These are phyloP conservation scores for Salix dunnii DNA, from an alignment of 345 rosid genomes.

Conservation along the genomic window DNA sequence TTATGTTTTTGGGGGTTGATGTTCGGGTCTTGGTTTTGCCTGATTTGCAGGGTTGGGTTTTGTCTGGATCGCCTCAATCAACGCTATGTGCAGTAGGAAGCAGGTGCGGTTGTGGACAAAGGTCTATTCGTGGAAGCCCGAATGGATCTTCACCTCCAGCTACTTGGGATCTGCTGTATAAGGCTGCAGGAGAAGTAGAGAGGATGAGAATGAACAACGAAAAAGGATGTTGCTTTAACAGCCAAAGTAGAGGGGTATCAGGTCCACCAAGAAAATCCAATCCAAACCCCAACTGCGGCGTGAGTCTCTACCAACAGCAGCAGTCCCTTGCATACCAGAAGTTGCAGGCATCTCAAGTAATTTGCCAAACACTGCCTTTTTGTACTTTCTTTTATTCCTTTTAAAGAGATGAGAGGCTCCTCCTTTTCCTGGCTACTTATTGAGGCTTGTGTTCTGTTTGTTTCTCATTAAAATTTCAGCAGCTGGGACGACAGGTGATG, in stretches of 20 bases:
- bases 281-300: constrained; percentile 24
- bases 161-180: constrained; percentile 53
- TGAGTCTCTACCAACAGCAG: constrained; percentile 19
- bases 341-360: constrained; percentile 56
- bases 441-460: not conserved
- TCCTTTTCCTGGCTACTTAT: not conserved
- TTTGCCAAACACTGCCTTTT: not conserved
- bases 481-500: constrained; percentile 50
- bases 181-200: constrained; percentile 57
- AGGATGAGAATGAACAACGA: constrained; percentile 18
- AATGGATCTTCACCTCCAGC: constrained; percentile 46
- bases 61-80: constrained; percentile 62
- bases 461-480: constrained; percentile 43
- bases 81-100: constrained; percentile 37
- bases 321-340: constrained; percentile 49
- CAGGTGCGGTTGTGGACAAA: constrained; percentile 36
- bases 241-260: constrained; percentile 27
- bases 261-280: constrained; percentile 27
- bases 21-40: not conserved
- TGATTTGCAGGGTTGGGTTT: constrained; percentile 29
- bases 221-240: not conserved
- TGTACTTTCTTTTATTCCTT: not conserved
- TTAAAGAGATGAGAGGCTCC: not conserved
- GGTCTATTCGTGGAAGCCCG: constrained; percentile 33
- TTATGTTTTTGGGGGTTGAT: not conserved